Percentiles rank a stretch among this genome's conserved stretches.
Evolutionary conservation across 306 rosid genomes (phyloP).

Genomic region (Citrullus colocynthis): DNA sequence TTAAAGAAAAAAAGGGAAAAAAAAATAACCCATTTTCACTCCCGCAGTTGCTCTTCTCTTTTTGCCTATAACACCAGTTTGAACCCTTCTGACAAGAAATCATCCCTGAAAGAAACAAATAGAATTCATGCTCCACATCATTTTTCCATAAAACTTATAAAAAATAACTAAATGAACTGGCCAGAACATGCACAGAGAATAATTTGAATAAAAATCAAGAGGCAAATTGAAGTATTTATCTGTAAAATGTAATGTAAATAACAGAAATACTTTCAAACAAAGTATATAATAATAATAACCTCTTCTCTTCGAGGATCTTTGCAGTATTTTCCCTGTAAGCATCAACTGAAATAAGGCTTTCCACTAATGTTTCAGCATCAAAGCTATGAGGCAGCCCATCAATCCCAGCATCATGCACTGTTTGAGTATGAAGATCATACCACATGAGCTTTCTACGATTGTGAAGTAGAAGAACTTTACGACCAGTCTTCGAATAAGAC

Average conservation of each 20-base stretch:
- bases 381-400: slow-evolving; percentile 21
- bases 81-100: slow-evolving; percentile 34
- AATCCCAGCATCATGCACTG: slow-evolving; percentile 11
- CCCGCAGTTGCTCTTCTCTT: background rate
- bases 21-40: background rate
- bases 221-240: background rate
- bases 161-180: background rate
- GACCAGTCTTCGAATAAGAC: slow-evolving; percentile 25
- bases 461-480: slow-evolving; percentile 30
- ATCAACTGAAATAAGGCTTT: slow-evolving; percentile 44
- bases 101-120: slow-evolving; percentile 27
- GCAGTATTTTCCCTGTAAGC: background rate
- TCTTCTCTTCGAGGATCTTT: slow-evolving; percentile 1
- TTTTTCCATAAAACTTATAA: background rate
- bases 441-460: slow-evolving; percentile 33
- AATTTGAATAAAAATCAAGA: background rate
- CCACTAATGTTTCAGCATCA: slow-evolving; percentile 33
- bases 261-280: background rate
- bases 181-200: background rate
- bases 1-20: no score
- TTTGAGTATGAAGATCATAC: slow-evolving; percentile 27
- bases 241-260: background rate
- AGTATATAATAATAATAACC: background rate
- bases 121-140: background rate
- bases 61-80: slow-evolving; percentile 22